Evolutionary conservation across 2,329 filamentous ascomycete species (phyloP), one percentile per base, ranked within the genome.

Genomic region (Thielaviopsis ethacetica): DNA sequence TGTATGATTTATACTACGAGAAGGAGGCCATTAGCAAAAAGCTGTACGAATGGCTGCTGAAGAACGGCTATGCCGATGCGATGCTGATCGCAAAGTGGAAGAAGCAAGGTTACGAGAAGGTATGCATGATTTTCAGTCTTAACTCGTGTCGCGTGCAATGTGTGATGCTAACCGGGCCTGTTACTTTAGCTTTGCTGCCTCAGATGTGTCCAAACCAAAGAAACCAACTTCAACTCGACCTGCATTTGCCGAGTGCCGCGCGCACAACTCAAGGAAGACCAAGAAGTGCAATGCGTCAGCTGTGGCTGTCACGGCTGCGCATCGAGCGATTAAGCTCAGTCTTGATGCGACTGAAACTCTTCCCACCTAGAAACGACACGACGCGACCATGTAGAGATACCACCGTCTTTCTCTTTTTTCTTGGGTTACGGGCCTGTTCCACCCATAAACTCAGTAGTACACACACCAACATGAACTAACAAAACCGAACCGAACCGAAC

Each of bases 81-180:
- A 93, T 91, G 75, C 75, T 98, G 68, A 97, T 98, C 68, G 93
- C 93, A 15, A 98, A 98, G 75, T 98, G 93, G 93, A 98, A 98
- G 82, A 98, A 98, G 76, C 87, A 94, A 67, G 93, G 93, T 17
- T 98, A 98, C 68, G 93, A 98, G 72, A 96, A 97, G 83, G 88
- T 88, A 70, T 56, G 77, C 30, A 12, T 9, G 30, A 34, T 34
- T 34, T 34, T 34, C 30, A 12, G 30, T 34, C 30, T 34, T 34
- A 34, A 34, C 7, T 12, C 7, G 10, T 9, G 30, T 34, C 30
- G 30, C 30, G 10, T 34, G 30, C 10, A 34, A 9, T 10, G 10
- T 12, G 2, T 56, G 34, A 54, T 63, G 52, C 67, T 73, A 61
- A 71, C 59, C 55, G 2, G 47, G 9, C 21, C n/a, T 49, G 5